Conservation (phyloP, 2,329 filamentous ascomycete species). For the Hawksworthiomyces lignivorus region DNA sequence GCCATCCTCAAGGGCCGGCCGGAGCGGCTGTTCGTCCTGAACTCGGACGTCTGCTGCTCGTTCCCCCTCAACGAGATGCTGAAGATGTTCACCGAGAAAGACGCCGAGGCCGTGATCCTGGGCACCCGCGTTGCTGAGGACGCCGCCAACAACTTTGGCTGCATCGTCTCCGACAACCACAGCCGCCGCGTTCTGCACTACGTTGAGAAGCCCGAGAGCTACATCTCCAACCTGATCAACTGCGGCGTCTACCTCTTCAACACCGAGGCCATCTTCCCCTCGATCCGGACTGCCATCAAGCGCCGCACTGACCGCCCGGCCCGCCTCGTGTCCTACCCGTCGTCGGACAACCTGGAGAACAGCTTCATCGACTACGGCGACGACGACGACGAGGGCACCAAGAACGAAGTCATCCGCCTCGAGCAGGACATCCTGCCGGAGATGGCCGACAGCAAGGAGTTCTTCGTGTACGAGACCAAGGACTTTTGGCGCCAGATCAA, state of each 20-base stretch:
- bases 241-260: slow-evolving; percentile 97
- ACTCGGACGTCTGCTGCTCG: slow-evolving; percentile 97
- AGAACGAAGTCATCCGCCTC: slow-evolving; percentile 82
- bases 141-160: slow-evolving; percentile 91
- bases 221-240: slow-evolving; percentile 98
- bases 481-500: slow-evolving; percentile 99
- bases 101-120: slow-evolving; percentile 92
- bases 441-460: slow-evolving; percentile 92
- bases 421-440: slow-evolving; percentile 97
- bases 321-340: slow-evolving; percentile 88
- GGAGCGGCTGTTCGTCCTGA: slow-evolving; percentile 93
- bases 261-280: slow-evolving; percentile 92
- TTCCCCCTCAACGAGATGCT: slow-evolving; percentile 97
- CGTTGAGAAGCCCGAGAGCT: slow-evolving; percentile 96
- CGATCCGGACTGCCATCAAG: slow-evolving; percentile 91
- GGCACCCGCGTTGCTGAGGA: slow-evolving; percentile 88
- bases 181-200: slow-evolving; percentile 96
- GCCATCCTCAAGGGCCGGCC: slow-evolving; percentile 93
- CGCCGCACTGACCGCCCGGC: slow-evolving; percentile 78
- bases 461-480: slow-evolving; percentile 97
- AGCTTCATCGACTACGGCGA: slow-evolving; percentile 43
- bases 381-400: slow-evolving; percentile 65
- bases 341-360: slow-evolving; percentile 82
- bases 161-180: slow-evolving; percentile 90
- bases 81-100: slow-evolving; percentile 84